Evolutionary conservation across 2,329 filamentous ascomycete species (phyloP), one percentile per base, ranked within the genome.

Genomic region (Exophiala viscosa): DNA sequence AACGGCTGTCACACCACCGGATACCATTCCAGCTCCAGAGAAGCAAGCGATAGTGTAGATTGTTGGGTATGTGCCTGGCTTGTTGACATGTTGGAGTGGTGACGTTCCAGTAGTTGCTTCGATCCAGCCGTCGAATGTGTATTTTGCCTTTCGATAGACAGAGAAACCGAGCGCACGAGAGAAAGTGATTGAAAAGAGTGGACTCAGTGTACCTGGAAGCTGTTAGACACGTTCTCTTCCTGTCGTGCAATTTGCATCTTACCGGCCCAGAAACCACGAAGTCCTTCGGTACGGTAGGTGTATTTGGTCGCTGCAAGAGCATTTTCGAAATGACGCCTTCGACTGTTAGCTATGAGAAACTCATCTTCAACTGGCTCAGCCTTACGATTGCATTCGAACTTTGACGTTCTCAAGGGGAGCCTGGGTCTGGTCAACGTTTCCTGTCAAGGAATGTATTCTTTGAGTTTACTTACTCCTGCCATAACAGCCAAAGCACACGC

Each of bases 351-450:
- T 58, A 48, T 31, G 28, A 13, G n/a, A 46, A 7, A 36, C 8
- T 23, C 7, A 36, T 39, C 6, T 6, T 18, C n/a, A 5, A 10
- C 11, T 18, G 18, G 3, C 20, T 20, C 23, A 28, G 34, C 42
- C 71, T 61, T 63, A 75, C 73, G 73, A 75, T 65, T 76, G 73
- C 73, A 76, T 75, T 32, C 73, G 73, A 44, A 73, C 75, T 60
- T 76, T 76, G 54, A 76, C 59, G 57, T 76, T 76, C 55, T 76
- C 73, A 45, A 76, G 57, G 34, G 73, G 73, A 42, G 73, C 74
- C 73, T 75, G 53, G 15, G 41, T 33, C 17, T 28, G 38, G 55
- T 64, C 47, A 65, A 55, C 23, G 50, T 54, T 55, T 11, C 9
- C 7, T 4, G 15, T 35, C 11, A 31, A 20, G 36, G 28, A 43